A percentile compares a stretch with the other conserved stretches of the same genome.
phyloP scores from a whole-genome alignment of 2,329 filamentous ascomycete species.

The Emydomyces testavorans region DNA sequence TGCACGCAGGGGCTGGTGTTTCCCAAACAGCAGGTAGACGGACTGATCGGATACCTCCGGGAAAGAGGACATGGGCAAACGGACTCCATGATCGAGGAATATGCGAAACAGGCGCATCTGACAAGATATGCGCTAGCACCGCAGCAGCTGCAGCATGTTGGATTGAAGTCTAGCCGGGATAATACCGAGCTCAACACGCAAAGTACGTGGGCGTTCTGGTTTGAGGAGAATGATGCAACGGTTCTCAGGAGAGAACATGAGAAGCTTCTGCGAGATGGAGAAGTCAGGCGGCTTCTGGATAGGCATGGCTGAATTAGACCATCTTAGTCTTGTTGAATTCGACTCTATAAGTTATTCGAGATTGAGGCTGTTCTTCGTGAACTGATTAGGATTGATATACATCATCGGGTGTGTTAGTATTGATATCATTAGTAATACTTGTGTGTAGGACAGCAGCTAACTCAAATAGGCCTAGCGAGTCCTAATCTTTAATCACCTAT shows the following conservation, averaged over 20 bases:
- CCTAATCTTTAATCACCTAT: too few species aligned
- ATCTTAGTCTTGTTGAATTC: too few species aligned
- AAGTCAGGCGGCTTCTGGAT: slow-evolving; percentile 2
- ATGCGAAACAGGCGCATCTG: slow-evolving; percentile 19
- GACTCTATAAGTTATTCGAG: too few species aligned
- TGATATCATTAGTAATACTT: too few species aligned
- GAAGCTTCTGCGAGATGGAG: slow-evolving; percentile 7
- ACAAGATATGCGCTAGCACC: slow-evolving; percentile 27
- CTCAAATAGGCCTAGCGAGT: too few species aligned
- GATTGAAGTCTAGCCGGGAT: slow-evolving; percentile 23
- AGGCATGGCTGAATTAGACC: neutral
- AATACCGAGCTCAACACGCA: slow-evolving; percentile 21
- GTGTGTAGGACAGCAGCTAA: too few species aligned
- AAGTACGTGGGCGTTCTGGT: slow-evolving; percentile 24
- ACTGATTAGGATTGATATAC: too few species aligned
- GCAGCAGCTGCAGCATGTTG: slow-evolving; percentile 23
- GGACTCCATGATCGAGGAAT: slow-evolving; percentile 23
- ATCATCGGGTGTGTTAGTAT: too few species aligned
- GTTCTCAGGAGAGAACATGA: slow-evolving; percentile 18
- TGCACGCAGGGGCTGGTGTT: slow-evolving; percentile 28
- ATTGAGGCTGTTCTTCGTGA: too few species aligned
- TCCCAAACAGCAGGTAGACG: slow-evolving; percentile 18
- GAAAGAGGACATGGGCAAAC: slow-evolving; percentile 18
- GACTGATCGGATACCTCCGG: slow-evolving; percentile 16
- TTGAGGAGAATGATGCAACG: slow-evolving; percentile 20